Evolutionary conservation across 1,284 basidiomycete species (phyloP), one percentile per base, ranked within the genome.

Genomic region (Earliella scabrosa): DNA sequence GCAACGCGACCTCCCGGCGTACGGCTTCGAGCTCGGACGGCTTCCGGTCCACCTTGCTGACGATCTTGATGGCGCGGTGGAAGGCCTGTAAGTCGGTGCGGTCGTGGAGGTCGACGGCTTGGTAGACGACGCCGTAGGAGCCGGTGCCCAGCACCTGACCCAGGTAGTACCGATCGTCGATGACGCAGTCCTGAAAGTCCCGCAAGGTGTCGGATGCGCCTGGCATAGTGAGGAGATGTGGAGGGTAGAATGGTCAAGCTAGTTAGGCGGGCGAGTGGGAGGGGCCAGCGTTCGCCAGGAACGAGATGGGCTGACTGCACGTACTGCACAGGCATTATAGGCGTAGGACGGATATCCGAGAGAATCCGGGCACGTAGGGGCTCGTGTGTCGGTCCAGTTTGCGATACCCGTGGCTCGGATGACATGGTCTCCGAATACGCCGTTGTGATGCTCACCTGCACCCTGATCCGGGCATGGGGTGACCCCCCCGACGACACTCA

Each of bases 1-100:
- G 88, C 80, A 77, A 45, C 24, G 56, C 48, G n/a, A 65, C 54
- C 54, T 75, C 73, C 49, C 61, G 66, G 50, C 50, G 52, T 21
- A 60, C 45, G 38, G 44, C 38, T 18, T 40, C 53, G 51, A 60
- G 43, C 44, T 59, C 36, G 24, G 26, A 46, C 44, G 44, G 45
- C 39, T 21, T 41, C 20, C 53, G 38, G 13, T 31, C 32, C 16
- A 34, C 41, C 26, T 68, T 70, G 39, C 46, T 47, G 58, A 71
- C 43, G 59, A 72, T 58, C 52, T 72, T 72, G 46, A 72, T 60
- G 40, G 70, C 70, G n/a, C 59, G 49, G 45, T 57, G 40, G 32
- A 45, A 34, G 41, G 53, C 29, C 20, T 50, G 40, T 13, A 50
- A 50, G 21, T 45, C 53, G 27, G 52, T 36, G 26, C 48, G 38